Conservation (phyloP, 116 monocot genomes). For the Zostera marina region DNA sequence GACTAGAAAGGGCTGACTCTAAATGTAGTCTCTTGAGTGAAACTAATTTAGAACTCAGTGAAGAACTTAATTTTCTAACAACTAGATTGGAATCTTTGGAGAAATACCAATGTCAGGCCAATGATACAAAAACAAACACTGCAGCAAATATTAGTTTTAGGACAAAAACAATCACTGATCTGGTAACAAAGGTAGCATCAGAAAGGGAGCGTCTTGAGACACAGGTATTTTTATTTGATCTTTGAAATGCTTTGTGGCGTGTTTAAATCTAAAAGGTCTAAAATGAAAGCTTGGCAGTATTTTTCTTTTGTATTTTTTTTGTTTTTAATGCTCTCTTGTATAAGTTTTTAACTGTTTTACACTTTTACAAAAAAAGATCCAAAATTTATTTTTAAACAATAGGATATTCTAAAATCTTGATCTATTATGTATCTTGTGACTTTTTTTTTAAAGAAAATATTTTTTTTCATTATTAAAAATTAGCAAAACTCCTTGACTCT, state of each 20-base stretch:
- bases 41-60: conserved; percentile 68
- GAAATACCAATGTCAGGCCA: conserved; percentile 33
- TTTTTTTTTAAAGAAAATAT: no score
- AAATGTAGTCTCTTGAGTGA: conserved; percentile 45
- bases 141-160: conserved; percentile 48
- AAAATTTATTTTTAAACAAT: no score
- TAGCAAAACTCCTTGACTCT: no score
- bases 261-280: neutral
- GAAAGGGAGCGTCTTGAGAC: conserved; percentile 64
- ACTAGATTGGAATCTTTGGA: conserved; percentile 41
- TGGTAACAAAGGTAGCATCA: conserved; percentile 46
- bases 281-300: neutral
- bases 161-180: conserved; percentile 51
- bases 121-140: conserved; percentile 30
- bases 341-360: no score
- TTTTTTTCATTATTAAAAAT: no score
- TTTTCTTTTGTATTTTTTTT: neutral
- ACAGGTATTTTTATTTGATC: conserved; percentile 24
- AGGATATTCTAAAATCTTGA: no score
- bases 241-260: neutral
- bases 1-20: conserved; percentile 55
- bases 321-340: neutral
- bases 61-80: conserved; percentile 50
- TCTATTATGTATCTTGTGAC: no score
- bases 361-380: no score